Evolutionary conservation across 1,284 basidiomycete species (phyloP), one percentile per base, ranked within the genome.

Genomic region (Phylloporus sp.): DNA sequence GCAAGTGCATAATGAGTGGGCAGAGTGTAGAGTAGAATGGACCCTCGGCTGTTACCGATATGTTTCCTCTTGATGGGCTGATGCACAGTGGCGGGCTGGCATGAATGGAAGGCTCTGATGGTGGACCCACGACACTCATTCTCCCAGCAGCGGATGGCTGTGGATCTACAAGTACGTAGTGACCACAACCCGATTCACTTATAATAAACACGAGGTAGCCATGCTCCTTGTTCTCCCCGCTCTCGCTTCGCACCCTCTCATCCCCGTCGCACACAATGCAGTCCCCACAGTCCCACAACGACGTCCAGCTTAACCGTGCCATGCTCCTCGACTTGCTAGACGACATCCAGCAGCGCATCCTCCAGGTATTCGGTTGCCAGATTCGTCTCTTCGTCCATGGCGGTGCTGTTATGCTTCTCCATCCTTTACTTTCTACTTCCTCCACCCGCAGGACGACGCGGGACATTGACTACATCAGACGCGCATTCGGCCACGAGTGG

Each of bases 31-130:
- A n/a, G 37, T 39, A 27, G 27, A 55, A 55, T 32, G 52, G 52
- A 55, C 27, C 8, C 56, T 57, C 60, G 83, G 67, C 94, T 94
- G 78, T 99, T 99, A 81, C 99, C 98, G 4, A 99, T 88, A 2
- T 99, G 88, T 79, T 99, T 97, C 78, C 99, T 99, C 64, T 27
- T 32, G 27, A 25, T 47, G 23, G 60, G 32, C 29, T 6, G 60
- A 52, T 52, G 43, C 14, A 14, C 37, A 8, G 43, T 29, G 43
- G 59, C 41, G 12, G 45, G 17, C 15, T 47, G 45, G 29, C 60
- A 29, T 5, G 6, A 95, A 95, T 0, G 71, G 65, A 58, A 19
- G 56, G 35, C 25, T 57, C 65, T 74, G 67, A 76, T 77, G 86
- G 78, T 97, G 96, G 14, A 96, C 85, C 45, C 56, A 23, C 15